Percentiles rank a stretch among this genome's conserved stretches.
Evolutionary conservation across 352 stramenopile species (phyloP).

Genomic region (Aphanomyces stellatus): DNA sequence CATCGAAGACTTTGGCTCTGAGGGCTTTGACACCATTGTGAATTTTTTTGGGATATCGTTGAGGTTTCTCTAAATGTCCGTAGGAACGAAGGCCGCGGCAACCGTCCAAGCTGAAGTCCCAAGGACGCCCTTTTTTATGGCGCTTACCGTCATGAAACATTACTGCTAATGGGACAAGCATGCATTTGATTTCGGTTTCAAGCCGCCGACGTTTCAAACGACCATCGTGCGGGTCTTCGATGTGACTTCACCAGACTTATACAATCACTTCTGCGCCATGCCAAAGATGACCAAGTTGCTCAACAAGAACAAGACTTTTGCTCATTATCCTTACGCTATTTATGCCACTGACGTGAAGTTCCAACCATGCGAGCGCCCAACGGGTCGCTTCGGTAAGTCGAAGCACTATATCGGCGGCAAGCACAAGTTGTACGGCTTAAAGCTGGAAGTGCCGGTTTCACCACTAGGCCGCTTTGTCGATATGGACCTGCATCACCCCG

Average conservation of each 20-base stretch:
- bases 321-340: not conserved
- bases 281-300: not conserved
- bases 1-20: no score
- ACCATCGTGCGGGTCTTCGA: not conserved
- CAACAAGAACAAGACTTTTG: not conserved
- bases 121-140: conserved; percentile 15
- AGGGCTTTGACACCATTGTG: no score
- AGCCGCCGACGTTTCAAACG: not conserved
- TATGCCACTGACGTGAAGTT: conserved; percentile 7
- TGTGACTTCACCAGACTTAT: not conserved
- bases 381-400: not conserved
- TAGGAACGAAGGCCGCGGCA: not conserved
- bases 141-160: conserved; percentile 2
- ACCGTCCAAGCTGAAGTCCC: not conserved
- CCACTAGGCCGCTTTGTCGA: not conserved
- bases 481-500: not conserved
- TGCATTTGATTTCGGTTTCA: not conserved
- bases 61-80: not conserved
- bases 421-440: not conserved
- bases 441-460: not conserved
- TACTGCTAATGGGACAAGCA: conserved; percentile 10
- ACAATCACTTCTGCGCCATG: not conserved
- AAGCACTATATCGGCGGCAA: not conserved
- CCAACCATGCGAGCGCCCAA: not conserved
- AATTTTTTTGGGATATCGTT: not conserved